Conservation (phyloP, 257 asterid genomes). For the Orobanche coerulescens region DNA sequence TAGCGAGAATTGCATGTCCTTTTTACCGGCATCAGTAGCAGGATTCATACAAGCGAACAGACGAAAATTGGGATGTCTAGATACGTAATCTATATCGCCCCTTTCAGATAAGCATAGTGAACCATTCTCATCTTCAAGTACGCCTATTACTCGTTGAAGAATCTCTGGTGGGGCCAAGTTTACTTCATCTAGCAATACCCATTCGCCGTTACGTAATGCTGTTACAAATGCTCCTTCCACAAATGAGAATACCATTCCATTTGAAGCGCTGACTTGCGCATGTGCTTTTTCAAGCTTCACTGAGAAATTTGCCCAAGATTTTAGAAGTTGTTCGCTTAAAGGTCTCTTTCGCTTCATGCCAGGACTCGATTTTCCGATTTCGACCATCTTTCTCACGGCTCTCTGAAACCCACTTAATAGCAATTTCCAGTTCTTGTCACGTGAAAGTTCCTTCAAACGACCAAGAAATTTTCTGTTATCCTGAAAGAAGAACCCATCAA, state of each 20-base stretch:
- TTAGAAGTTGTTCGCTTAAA: constrained; percentile 35
- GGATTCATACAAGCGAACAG: constrained; percentile 99
- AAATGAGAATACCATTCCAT: constrained; percentile 88
- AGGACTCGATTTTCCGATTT: constrained; percentile 38
- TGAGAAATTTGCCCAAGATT: constrained; percentile 57
- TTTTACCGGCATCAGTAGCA: constrained; percentile 97
- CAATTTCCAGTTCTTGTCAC: constrained; percentile 66
- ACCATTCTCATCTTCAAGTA: constrained; percentile 82
- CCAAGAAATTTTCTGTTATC: constrained; percentile 42
- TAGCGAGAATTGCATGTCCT: constrained; percentile 65
- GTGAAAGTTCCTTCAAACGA: constrained; percentile 32
- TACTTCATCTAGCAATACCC: constrained; percentile 95
- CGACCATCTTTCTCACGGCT: constrained; percentile 39
- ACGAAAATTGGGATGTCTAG: constrained; percentile 66
- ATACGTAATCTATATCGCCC: constrained; percentile 71
- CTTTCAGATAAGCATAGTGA: constrained; percentile 88
- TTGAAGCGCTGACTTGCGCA: constrained; percentile 57
- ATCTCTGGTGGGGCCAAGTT: constrained; percentile 99
- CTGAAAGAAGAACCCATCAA: constrained; percentile 30
- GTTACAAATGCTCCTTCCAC: constrained; percentile 90
- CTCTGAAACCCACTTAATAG: constrained; percentile 53
- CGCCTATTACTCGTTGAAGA: constrained; percentile 83
- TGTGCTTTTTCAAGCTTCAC: constrained; percentile 56
- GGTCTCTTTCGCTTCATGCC: constrained; percentile 80
- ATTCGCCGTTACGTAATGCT: constrained; percentile 81